phyloP scores from a whole-genome alignment of 148 eudicot species.

The Fagopyrum homotropicum region DNA sequence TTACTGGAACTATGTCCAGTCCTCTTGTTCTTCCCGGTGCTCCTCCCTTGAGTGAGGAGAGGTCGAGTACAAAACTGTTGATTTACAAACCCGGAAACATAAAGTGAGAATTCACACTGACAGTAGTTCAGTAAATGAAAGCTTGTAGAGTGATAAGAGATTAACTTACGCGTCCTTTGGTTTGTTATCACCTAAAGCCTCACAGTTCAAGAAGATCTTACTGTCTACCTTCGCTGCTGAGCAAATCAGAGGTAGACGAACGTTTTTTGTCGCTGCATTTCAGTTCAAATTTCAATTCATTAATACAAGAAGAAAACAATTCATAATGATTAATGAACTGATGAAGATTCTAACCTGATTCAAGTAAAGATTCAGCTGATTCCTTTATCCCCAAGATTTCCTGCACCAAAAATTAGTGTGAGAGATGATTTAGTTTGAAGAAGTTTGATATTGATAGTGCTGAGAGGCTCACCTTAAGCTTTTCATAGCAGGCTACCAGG shows the following conservation, averaged over 20 bases:
- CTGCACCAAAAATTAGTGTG: constrained; percentile 26
- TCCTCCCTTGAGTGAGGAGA: constrained; percentile 44
- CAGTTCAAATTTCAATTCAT: constrained; percentile 5
- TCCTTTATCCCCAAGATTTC: constrained; percentile 52
- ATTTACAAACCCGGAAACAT: neutral
- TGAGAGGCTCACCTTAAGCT: constrained; percentile 53
- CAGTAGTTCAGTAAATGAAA: neutral
- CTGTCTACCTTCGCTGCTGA: constrained; percentile 46
- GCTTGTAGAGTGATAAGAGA: neutral
- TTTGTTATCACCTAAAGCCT: constrained; percentile 25
- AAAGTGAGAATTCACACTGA: neutral
- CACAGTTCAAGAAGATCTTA: constrained; percentile 43
- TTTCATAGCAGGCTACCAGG: constrained; percentile 59
- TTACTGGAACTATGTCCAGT: constrained; percentile 20
- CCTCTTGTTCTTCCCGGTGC: constrained; percentile 51
- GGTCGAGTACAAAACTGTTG: constrained; percentile 40
- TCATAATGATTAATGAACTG: neutral
- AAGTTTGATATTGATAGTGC: neutral
- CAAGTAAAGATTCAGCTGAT: constrained; percentile 20
- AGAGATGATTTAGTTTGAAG: neutral
- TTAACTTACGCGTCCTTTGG: constrained; percentile 39
- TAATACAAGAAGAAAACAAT: neutral
- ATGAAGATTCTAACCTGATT: constrained; percentile 30
- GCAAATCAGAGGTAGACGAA: constrained; percentile 35
- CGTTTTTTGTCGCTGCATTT: constrained; percentile 29